Evolutionary conservation across 1,139 yeast genomes (phyloP).

Genomic region (Magnusiomyces tetraspermus): DNA sequence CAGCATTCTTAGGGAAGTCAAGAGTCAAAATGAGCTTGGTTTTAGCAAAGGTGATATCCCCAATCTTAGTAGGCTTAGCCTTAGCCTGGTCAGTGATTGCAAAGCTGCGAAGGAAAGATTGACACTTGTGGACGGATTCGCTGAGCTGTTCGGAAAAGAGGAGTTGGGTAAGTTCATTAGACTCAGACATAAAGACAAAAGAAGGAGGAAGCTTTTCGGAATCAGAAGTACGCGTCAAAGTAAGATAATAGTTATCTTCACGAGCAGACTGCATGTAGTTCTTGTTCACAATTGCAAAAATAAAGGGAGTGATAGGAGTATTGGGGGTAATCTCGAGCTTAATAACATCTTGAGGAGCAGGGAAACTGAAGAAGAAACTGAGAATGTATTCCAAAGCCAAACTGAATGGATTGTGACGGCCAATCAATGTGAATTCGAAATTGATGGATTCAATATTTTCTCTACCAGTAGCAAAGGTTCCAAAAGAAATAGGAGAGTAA

Average conservation of each 20-base stretch:
- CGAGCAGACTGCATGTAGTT: conserved; percentile 70
- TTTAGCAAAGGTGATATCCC: conserved; percentile 41
- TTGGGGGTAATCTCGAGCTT: conserved; percentile 54
- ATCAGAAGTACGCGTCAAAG: conserved; percentile 73
- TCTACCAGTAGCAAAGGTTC: conserved; percentile 87
- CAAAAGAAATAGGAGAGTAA: conserved; percentile 62
- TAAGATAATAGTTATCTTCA: conserved; percentile 66
- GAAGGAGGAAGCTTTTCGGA: conserved; percentile 59
- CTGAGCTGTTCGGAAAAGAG: conserved; percentile 46
- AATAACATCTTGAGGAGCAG: conserved; percentile 38
- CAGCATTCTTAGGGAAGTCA: conserved; percentile 38
- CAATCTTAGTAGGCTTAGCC: conserved; percentile 48
- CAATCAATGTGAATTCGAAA: conserved; percentile 53
- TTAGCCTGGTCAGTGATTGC: conserved; percentile 77
- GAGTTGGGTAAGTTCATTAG: conserved; percentile 65
- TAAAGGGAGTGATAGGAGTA: conserved; percentile 48
- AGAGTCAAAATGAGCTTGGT: conserved; percentile 50
- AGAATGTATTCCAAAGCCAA: conserved; percentile 49
- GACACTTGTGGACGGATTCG: conserved; percentile 43
- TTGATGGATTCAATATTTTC: conserved; percentile 56
- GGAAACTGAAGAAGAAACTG: conserved; percentile 45
- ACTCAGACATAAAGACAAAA: conserved; percentile 85
- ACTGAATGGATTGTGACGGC: conserved; percentile 73
- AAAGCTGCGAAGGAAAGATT: conserved; percentile 49
- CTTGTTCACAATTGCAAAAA: conserved; percentile 79